Evolutionary conservation across 208 protist species (phyloP), one percentile per base, ranked within the genome.

Genomic region (Angomonas deanei): DNA sequence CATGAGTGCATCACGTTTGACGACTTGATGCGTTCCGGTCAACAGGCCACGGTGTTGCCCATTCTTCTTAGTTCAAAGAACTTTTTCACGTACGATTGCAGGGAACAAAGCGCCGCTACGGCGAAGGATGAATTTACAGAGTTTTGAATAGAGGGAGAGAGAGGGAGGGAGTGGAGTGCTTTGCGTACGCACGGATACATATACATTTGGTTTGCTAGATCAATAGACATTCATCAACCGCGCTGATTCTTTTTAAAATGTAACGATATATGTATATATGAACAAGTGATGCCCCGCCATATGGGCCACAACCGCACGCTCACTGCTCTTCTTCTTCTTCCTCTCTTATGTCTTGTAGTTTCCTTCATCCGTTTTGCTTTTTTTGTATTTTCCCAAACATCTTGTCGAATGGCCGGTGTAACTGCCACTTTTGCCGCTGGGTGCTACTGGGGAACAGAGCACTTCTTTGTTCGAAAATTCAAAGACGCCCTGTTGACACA

Each of bases 401-500:
- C 23, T 33, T 38, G 21, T n/a, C 49, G 8, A 53, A 46, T 53
- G 21, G 6, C 23, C 56, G 33, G 52, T 68, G 49, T 68, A 39
- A 70, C 66, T 54, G 92, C 87, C 6, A 94, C 92, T 17, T 91
- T 97, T 63, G 92, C 88, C 10, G 89, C 86, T 28, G 92, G 92
- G 1, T 97, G 88, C 74, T 97, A 96, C 74, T 98, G 94, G 94
- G 90, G 92, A 19, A 93, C 88, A 1, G 94, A 98, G 75, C 83
- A 92, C 62, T 93, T 88, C 60, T 97, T 97, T 63, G 48, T 86
- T 13, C 87, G 84, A 46, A 83, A 91, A 50, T 96, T 91, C 68
- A 83, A 81, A 59, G 80, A 82, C 31, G 84, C 69, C 21, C 80
- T 97, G 19, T n/a, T 85, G 19, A 63, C 74, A 0, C 79, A 93